Conservation (phyloP, 345 rosid genomes). For the Populus pruinosa region DNA sequence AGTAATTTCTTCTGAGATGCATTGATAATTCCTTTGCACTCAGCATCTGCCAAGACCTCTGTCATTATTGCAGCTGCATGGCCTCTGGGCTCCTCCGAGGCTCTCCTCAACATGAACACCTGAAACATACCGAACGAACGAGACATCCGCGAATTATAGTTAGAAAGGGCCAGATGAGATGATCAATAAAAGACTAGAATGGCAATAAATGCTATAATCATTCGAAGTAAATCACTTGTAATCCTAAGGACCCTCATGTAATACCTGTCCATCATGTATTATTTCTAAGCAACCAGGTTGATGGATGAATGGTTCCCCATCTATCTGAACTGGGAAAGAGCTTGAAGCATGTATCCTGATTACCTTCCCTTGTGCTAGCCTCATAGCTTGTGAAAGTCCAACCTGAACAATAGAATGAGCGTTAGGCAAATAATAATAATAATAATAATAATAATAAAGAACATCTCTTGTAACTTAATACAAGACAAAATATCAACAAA, state of each 20-base stretch:
- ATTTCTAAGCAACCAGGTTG: slow-evolving; percentile 2
- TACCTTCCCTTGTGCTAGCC: neutral
- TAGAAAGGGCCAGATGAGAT: neutral
- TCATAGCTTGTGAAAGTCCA: neutral
- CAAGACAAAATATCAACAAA: neutral
- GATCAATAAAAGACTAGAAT: neutral
- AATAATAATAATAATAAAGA: too few relatives aligned
- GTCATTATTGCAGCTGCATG: neutral
- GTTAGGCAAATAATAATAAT: neutral
- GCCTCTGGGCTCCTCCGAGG: neutral
- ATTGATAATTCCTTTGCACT: neutral
- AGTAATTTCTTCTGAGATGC: neutral
- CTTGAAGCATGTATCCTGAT: neutral
- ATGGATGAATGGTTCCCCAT: neutral
- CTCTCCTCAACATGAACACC: slow-evolving; percentile 1
- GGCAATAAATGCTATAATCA: neutral
- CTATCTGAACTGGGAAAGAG: neutral
- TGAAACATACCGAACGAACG: neutral
- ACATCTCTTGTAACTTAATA: too few relatives aligned
- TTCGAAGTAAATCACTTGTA: too few relatives aligned
- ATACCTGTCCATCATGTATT: neutral
- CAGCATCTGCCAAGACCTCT: neutral
- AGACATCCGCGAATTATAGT: neutral
- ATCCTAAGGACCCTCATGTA: neutral
- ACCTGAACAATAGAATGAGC: neutral